These are phyloP conservation scores for Choanephora cucurbitarum DNA, from an alignment of 371 early-diverging fungal species.

Conservation along the genomic window DNA sequence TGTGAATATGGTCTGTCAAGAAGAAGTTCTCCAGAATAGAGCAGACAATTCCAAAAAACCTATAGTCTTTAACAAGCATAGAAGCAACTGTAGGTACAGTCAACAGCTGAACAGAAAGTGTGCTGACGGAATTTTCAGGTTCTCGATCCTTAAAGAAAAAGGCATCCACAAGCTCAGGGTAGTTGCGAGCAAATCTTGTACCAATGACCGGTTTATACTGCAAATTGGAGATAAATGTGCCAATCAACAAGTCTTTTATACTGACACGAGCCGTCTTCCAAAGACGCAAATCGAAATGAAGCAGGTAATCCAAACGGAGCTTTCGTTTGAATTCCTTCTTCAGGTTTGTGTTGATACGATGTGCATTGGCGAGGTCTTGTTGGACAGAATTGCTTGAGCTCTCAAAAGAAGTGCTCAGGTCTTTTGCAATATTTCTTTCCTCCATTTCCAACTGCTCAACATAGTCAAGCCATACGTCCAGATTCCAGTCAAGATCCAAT, in stretches of 20 bases:
- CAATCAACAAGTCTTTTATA: constrained; percentile 83
- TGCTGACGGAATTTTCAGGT: constrained; percentile 83
- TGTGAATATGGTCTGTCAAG: constrained; percentile 55
- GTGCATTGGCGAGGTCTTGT: constrained; percentile 2
- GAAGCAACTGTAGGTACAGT: constrained; percentile 91
- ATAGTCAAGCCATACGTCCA: constrained; percentile 37
- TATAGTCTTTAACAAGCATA: constrained; percentile 76
- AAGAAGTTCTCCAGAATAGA: constrained; percentile 72
- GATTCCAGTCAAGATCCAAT: constrained; percentile 37
- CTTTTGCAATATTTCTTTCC: constrained; percentile 29
- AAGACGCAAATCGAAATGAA: constrained; percentile 80
- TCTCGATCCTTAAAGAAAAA: constrained; percentile 88
- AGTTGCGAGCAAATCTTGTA: constrained; percentile 79
- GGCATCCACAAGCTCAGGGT: constrained; percentile 72
- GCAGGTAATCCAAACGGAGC: constrained; percentile 78
- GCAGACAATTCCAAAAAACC: constrained; percentile 71
- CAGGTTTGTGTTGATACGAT: constrained; percentile 19
- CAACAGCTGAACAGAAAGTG: constrained; percentile 91
- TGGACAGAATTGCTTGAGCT: neutral
- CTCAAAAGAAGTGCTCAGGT: constrained; percentile 25
- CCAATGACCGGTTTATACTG: constrained; percentile 72
- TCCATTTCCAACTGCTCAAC: constrained; percentile 30
- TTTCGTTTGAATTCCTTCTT: constrained; percentile 49
- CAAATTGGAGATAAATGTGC: constrained; percentile 77
- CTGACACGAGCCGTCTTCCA: constrained; percentile 87